Base-by-base conservation (phyloP, 192 early-diverging fungal species). In the Podila clonocystis region DNA sequence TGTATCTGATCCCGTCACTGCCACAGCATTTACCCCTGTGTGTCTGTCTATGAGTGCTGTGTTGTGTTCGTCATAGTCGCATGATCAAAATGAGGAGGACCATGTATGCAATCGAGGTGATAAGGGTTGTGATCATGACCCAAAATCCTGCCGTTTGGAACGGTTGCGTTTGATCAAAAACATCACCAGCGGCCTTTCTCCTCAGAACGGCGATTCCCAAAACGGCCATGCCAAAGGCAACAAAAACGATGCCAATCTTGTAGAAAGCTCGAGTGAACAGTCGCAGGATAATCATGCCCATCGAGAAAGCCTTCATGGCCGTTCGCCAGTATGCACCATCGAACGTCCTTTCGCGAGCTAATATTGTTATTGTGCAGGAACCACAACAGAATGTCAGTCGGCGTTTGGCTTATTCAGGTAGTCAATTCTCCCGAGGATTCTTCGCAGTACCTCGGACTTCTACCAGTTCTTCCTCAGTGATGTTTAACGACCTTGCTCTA, bases 251-350 rank as follows among this genome's bases (percentile, higher is more conserved):
- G 17, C 89, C 89, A 30, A 90, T 83, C 41, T 82, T 75, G 71
- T 90, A 88, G 55, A 90, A 90, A 11, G 83, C 65, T 30, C 49
- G 69, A n/a, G 86, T 87, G 62, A 90, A 90, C 28, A 90, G 73
- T 24, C 87, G 86, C 19, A 90, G 49, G 58, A 90, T 83, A 26
- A 90, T 58, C 57, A 90, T 72, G 6, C 87, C 87, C 55, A 84
- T 85, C 4, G 86, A 86, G 52, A 90, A 88, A 38, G 89, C 55
- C 12, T 85, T 84, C 13, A 90, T 62, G 45, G 86, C 82, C 9
- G 89, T 90, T 49, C 89, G 55, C 87, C 87, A 87, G 72, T 90
- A 90, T 26, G 89, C 87, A 4, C 89, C 89, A 70, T 90, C 89
- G 61, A 88, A 90, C 0, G 89, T 90, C n/a, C 89, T 45, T 55